Percentiles rank a stretch among this genome's conserved stretches.
These are phyloP conservation scores for Spirogloea muscicola DNA, from an alignment of 139 green algal genomes.

Conservation along the genomic window DNA sequence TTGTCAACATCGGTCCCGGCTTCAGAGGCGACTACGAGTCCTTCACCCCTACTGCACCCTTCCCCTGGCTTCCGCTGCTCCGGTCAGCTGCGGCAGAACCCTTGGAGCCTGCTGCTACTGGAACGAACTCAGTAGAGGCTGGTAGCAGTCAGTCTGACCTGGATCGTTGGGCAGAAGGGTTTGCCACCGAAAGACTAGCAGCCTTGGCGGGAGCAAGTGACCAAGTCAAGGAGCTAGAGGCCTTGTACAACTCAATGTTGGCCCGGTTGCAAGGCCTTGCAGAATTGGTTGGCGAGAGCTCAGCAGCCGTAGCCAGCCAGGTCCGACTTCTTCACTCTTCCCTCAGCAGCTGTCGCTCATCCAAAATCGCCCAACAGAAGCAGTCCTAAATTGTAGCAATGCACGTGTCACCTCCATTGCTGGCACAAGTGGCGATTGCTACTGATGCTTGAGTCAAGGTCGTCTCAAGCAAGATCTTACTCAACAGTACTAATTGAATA, in stretches of 20 bases:
- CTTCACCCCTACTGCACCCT: constrained; percentile 17
- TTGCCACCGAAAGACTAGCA: not conserved
- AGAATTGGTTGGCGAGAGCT: constrained; percentile 7
- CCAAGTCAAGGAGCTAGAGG: not conserved
- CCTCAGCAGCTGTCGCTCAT: too few species aligned
- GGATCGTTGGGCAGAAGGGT: not conserved
- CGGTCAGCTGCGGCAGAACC: not conserved
- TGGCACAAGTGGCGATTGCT: too few species aligned
- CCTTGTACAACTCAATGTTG: constrained; percentile 1
- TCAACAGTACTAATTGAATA: too few species aligned
- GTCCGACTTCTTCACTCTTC: too few species aligned
- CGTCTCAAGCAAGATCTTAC: too few species aligned
- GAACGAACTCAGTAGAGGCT: not conserved
- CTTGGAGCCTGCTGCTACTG: not conserved
- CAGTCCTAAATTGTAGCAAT: too few species aligned
- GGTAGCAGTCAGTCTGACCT: not conserved
- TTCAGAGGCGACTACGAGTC: constrained; percentile 33
- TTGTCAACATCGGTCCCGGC: constrained; percentile 25
- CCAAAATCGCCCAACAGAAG: too few species aligned
- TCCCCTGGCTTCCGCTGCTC: constrained; percentile 5
- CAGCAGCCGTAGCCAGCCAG: not conserved
- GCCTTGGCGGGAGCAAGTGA: not conserved
- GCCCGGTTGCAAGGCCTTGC: not conserved
- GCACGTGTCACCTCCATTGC: too few species aligned
- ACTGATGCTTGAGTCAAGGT: too few species aligned